These are phyloP conservation scores for Penicillium sp. DNA, from an alignment of 2,329 filamentous ascomycete genomes.

Conservation along the genomic window DNA sequence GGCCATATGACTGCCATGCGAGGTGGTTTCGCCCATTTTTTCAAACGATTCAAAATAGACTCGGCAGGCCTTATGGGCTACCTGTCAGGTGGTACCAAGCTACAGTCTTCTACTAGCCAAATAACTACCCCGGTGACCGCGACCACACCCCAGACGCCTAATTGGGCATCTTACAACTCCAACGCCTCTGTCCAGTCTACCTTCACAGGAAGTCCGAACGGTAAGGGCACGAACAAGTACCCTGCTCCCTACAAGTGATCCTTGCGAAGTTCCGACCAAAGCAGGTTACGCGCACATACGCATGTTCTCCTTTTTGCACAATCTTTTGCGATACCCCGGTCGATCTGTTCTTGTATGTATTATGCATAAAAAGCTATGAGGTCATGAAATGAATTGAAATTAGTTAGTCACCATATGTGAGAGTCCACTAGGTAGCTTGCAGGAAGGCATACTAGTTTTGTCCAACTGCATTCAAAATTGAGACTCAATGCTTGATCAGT, in stretches of 20 bases:
- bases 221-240: background rate
- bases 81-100: background rate
- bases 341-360: background rate
- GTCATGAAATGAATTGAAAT: background rate
- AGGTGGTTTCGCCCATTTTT: background rate
- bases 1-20: conserved; percentile 9
- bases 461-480: background rate
- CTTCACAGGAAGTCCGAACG: background rate
- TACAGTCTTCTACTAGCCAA: background rate
- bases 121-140: background rate
- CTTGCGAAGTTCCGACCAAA: background rate
- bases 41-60: conserved; percentile 1
- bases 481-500: background rate
- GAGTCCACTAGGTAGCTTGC: too few relatives aligned
- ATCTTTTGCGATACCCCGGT: background rate
- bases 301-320: background rate
- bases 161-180: background rate
- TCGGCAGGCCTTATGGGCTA: background rate
- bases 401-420: too few relatives aligned
- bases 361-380: background rate
- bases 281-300: background rate
- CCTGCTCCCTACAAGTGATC: background rate
- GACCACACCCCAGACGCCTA: background rate
- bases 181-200: background rate
- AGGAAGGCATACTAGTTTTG: background rate